These are phyloP conservation scores for Berberis vulgaris DNA, from an alignment of 164 flowering plant species.

Conservation along the genomic window DNA sequence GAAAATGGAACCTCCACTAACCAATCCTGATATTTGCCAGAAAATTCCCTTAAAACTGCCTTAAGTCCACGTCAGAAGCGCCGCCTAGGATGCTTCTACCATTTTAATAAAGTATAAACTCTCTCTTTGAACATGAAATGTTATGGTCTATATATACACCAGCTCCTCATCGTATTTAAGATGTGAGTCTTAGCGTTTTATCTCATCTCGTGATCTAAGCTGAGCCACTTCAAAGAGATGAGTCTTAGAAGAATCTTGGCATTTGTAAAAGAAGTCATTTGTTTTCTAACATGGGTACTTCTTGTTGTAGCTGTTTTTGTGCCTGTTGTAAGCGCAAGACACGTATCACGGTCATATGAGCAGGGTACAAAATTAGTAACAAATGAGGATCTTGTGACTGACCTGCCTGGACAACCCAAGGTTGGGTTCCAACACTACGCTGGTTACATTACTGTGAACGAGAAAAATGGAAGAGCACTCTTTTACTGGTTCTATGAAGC, in stretches of 20 bases:
- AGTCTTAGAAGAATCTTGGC: constrained; percentile 1
- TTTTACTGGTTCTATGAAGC: constrained; percentile 33
- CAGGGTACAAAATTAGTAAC: not conserved
- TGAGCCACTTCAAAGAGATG: too few relatives aligned
- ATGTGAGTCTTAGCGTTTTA: not conserved
- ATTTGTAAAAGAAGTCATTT: constrained; percentile 8
- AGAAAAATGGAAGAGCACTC: constrained; percentile 26
- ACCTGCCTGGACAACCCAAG: constrained; percentile 23
- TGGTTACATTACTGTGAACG: constrained; percentile 22
- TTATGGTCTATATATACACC: constrained; percentile 17
- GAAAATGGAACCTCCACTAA: constrained; percentile 36
- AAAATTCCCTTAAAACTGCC: constrained; percentile 11
- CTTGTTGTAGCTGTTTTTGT: constrained; percentile 12
- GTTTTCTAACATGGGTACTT: constrained; percentile 17
- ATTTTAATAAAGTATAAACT: constrained; percentile 1
- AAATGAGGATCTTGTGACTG: constrained; percentile 19
- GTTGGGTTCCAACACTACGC: constrained; percentile 25
- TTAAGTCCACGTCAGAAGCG: constrained; percentile 33
- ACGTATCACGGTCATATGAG: not conserved
- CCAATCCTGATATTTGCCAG: constrained; percentile 8
- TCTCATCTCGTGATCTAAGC: too few relatives aligned
- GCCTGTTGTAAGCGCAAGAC: constrained; percentile 26
- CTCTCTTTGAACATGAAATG: constrained; percentile 4
- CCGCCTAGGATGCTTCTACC: constrained; percentile 19
- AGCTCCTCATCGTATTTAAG: constrained; percentile 5